Percentiles rank a stretch among this genome's conserved stretches.
phyloP scores from a whole-genome alignment of 495 filamentous ascomycete species.

The Lindgomyces ingoldianus region DNA sequence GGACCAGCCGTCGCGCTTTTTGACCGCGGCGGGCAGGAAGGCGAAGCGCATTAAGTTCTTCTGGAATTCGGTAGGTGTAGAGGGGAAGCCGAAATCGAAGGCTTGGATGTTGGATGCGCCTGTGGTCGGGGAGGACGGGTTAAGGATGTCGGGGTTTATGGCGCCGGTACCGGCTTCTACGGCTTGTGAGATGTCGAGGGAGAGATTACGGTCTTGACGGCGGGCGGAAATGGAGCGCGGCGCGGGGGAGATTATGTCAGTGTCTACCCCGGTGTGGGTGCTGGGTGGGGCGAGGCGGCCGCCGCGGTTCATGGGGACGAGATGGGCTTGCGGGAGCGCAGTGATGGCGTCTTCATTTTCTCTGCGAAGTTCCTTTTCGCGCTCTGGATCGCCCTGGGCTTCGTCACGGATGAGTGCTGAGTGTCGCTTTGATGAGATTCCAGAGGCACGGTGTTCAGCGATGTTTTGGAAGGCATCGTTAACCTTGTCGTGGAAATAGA shows the following conservation, averaged over 20 bases:
- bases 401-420: conserved; percentile 77
- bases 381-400: conserved; percentile 74
- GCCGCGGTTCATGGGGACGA: conserved; percentile 42
- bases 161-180: conserved; percentile 30
- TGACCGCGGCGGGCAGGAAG: conserved; percentile 63
- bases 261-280: conserved; percentile 44
- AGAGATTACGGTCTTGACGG: conserved; percentile 41
- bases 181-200: conserved; percentile 42
- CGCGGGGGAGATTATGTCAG: conserved; percentile 11
- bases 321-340: conserved; percentile 64
- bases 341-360: conserved; percentile 86
- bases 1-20: conserved; percentile 78
- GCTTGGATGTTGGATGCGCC: conserved; percentile 47
- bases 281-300: conserved; percentile 26
- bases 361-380: conserved; percentile 74
- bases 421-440: conserved; percentile 54
- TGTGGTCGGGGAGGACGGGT: conserved; percentile 44
- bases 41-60: conserved; percentile 86
- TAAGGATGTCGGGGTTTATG: conserved; percentile 28
- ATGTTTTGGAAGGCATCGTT: conserved; percentile 79
- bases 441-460: conserved; percentile 60
- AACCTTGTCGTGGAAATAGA: conserved; percentile 76
- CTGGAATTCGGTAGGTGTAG: conserved; percentile 74
- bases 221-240: conserved; percentile 23
- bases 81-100: conserved; percentile 76